These are phyloP conservation scores for Haplosporangium gracile DNA, from an alignment of 192 early-diverging fungal species.

Conservation along the genomic window DNA sequence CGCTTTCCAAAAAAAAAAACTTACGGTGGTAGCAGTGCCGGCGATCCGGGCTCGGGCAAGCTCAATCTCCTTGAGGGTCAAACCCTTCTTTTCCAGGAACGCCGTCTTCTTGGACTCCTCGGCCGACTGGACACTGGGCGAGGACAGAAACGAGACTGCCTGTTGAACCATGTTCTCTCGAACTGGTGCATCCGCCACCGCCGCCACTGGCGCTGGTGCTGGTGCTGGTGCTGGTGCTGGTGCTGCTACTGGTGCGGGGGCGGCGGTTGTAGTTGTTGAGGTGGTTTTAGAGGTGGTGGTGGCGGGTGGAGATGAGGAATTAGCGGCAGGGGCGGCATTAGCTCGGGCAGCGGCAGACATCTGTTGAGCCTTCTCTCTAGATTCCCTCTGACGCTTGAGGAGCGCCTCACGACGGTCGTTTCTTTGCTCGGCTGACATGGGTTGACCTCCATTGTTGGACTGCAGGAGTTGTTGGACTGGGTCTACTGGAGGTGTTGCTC, in stretches of 20 bases:
- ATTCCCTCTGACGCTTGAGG: constrained; percentile 38
- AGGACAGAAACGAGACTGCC: constrained; percentile 80
- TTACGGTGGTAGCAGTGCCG: constrained; percentile 19
- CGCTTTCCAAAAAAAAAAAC: neutral
- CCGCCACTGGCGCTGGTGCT: neutral
- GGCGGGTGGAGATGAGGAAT: constrained; percentile 3
- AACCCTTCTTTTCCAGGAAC: constrained; percentile 85
- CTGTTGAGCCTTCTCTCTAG: constrained; percentile 46
- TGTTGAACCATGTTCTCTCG: constrained; percentile 67
- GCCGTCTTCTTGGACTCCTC: constrained; percentile 79
- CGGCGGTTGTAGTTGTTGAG: neutral
- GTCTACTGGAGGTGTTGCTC: constrained; percentile 1
- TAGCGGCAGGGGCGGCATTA: constrained; percentile 8
- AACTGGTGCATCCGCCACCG: constrained; percentile 47
- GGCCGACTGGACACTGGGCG: constrained; percentile 80
- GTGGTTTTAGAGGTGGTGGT: neutral
- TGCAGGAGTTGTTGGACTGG: constrained; percentile 41
- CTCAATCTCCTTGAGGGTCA: constrained; percentile 79
- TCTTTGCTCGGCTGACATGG: constrained; percentile 47
- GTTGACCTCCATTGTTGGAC: constrained; percentile 22
- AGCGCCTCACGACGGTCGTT: constrained; percentile 50
- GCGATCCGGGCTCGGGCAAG: constrained; percentile 62
- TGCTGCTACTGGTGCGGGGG: neutral
- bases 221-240: constrained; percentile 6
- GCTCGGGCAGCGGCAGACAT: constrained; percentile 42